Evolutionary conservation across 176 grass and related monocot species (phyloP).

Genomic region (bread wheat (Triticum aestivum)): IWGSC_CS_RefSeq_v2.1 NC_057794.1:485888005-485888504

Average conservation of each 20-base stretch:
- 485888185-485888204: conserved; percentile 22
- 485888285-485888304: no score
- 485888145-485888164: conserved; percentile 27
- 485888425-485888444: no score
- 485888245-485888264: not conserved
- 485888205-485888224: conserved; percentile 42
- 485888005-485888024: conserved; percentile 23
- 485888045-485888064: not conserved
- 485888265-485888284: not conserved
- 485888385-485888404: no score
- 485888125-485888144: conserved; percentile 27
- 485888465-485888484: no score
- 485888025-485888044: conserved; percentile 12
- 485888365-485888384: no score
- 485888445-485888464: no score
- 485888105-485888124: not conserved
- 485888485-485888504: no score
- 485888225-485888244: not conserved
- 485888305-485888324: no score
- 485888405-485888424: no score
- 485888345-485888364: no score
- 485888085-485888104: conserved; percentile 49
- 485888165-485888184: not conserved
- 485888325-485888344: no score
- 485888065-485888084: not conserved